Conservation (phyloP, 148 eudicot species). For the Vaccinium macrocarpon region DNA sequence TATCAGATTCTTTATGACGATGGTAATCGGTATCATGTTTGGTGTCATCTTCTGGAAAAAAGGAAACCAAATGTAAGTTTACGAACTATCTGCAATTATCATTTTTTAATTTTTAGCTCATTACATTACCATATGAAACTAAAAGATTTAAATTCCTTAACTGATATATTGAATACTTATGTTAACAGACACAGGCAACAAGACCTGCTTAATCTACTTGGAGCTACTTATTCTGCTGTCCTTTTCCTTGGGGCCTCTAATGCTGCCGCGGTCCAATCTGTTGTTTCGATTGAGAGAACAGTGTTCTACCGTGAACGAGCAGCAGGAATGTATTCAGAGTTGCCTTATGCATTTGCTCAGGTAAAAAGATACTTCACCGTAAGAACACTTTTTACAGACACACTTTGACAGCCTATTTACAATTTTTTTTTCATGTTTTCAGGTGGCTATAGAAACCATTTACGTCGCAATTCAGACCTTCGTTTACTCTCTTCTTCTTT, state of each 20-base stretch:
- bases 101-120: not conserved
- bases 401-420: not conserved
- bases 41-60: slow-evolving; percentile 52
- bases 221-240: slow-evolving; percentile 46
- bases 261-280: slow-evolving; percentile 38
- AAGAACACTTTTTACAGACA: not conserved
- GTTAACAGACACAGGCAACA: slow-evolving; percentile 36
- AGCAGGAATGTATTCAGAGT: slow-evolving; percentile 52
- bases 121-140: not conserved
- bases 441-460: slow-evolving; percentile 33
- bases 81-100: not conserved
- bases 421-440: not conserved
- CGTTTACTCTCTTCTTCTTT: slow-evolving; percentile 36
- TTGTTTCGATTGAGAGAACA: slow-evolving; percentile 48
- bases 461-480: slow-evolving; percentile 38
- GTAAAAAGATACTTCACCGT: slow-evolving; percentile 11
- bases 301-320: slow-evolving; percentile 56
- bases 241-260: slow-evolving; percentile 52
- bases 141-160: not conserved
- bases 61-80: slow-evolving; percentile 37
- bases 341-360: slow-evolving; percentile 58
- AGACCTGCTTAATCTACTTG: slow-evolving; percentile 40
- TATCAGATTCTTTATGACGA: slow-evolving; percentile 41
- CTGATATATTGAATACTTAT: not conserved
- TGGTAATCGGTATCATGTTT: slow-evolving; percentile 38